Evolutionary conservation across 164 flowering plant species (phyloP).

Genomic region (Echeveria elegans): DNA sequence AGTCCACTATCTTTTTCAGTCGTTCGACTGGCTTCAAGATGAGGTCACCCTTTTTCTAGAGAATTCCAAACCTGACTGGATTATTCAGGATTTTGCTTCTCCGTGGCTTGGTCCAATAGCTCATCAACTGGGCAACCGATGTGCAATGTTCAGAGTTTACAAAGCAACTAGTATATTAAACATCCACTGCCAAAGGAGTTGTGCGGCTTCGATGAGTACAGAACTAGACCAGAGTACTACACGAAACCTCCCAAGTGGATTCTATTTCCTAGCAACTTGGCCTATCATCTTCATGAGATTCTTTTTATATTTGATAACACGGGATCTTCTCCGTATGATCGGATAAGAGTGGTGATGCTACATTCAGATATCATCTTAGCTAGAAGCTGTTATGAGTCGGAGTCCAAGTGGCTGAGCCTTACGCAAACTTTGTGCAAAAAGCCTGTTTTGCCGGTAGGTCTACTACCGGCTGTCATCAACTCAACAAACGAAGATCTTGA

Average conservation of each 20-base stretch:
- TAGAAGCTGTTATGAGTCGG: conserved; percentile 14
- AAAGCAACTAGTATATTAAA: neutral
- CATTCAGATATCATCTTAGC: neutral
- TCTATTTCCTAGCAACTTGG: conserved; percentile 17
- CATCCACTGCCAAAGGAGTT: neutral
- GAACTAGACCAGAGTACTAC: conserved; percentile 15
- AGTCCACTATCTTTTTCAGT: conserved; percentile 21
- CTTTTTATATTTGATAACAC: neutral
- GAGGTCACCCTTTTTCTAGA: conserved; percentile 10
- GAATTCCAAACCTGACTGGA: conserved; percentile 25
- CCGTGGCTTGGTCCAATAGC: conserved; percentile 28
- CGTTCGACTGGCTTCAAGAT: conserved; percentile 20
- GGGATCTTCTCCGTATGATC: neutral
- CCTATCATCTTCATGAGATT: conserved; percentile 13
- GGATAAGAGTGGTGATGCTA: neutral
- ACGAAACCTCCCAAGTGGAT: conserved; percentile 30
- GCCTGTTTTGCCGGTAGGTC: conserved; percentile 21
- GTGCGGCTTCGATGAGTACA: neutral
- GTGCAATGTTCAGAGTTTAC: conserved; percentile 16
- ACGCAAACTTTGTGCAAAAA: conserved; percentile 9
- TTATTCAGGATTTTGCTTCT: conserved; percentile 26
- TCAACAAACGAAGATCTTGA: neutral
- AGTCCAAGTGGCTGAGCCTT: conserved; percentile 18
- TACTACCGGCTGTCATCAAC: conserved; percentile 13
- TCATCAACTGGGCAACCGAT: conserved; percentile 7